A percentile compares a stretch with the other conserved stretches of the same genome.
Evolutionary conservation across 805 yeast genomes (phyloP).

Genomic region (Jamesozyma rosinii): DNA sequence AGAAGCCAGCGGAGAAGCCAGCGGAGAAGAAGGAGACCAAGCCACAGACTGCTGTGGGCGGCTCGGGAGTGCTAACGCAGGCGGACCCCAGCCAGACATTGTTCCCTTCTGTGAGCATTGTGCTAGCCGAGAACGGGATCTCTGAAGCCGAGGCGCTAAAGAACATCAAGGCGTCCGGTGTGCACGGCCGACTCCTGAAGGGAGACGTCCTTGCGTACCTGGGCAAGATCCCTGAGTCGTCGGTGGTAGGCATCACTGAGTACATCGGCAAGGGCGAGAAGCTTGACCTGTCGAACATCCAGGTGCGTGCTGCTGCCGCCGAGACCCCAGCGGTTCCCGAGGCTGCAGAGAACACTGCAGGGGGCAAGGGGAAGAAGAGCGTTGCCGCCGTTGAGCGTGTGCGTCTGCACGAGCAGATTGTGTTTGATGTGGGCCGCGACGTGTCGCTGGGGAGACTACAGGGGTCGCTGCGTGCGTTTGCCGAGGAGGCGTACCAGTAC

Average conservation of each 20-base stretch:
- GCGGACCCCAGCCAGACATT: conserved; percentile 64
- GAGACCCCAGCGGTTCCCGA: conserved; percentile 16
- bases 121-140: conserved; percentile 54
- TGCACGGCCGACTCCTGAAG: conserved; percentile 74
- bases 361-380: conserved; percentile 8
- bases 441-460: conserved; percentile 31
- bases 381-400: conserved; percentile 25
- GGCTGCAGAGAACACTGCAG: conserved; percentile 9
- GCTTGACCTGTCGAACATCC: conserved; percentile 65
- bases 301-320: conserved; percentile 28
- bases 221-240: conserved; percentile 56
- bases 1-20: too few relatives aligned
- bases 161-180: conserved; percentile 78
- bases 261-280: conserved; percentile 48
- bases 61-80: conserved; percentile 17
- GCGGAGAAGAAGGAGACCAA: not conserved
- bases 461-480: conserved; percentile 40
- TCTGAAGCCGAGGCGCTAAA: conserved; percentile 60
- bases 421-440: conserved; percentile 24
- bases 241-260: conserved; percentile 45
- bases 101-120: conserved; percentile 67
- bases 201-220: conserved; percentile 85
- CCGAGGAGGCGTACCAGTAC: conserved; percentile 34
- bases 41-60: not conserved
- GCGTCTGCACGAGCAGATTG: conserved; percentile 23